Evolutionary conservation across 2,329 filamentous ascomycete species (phyloP).

Genomic region (Verticillium longisporum): DNA sequence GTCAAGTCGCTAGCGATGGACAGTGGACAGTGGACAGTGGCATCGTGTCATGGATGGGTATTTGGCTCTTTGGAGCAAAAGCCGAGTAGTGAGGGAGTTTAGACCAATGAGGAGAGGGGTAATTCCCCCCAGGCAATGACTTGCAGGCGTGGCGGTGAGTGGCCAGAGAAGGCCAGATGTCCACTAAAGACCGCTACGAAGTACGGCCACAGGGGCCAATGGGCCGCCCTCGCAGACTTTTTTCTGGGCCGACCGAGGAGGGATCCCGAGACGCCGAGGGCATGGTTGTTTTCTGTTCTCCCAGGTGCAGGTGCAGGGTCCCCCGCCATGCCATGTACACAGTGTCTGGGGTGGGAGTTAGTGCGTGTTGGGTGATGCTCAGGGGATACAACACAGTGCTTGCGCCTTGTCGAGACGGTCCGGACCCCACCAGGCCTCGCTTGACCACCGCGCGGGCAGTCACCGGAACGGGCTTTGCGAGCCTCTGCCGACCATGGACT

Average conservation of each 20-base stretch:
- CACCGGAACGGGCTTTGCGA: neutral
- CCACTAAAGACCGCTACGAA: no score
- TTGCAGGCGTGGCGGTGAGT: neutral
- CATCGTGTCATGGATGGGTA: neutral
- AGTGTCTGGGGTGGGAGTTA: neutral
- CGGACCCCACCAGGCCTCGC: neutral
- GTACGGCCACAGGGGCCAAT: no score
- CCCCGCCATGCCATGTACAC: neutral
- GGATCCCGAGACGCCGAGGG: conserved; percentile 1
- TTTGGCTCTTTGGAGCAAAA: neutral
- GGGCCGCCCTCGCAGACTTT: neutral
- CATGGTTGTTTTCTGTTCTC: no score
- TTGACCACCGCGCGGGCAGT: neutral
- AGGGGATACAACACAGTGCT: neutral
- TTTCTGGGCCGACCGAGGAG: neutral
- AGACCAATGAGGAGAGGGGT: conserved; percentile 6
- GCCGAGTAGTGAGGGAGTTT: neutral
- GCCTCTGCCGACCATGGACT: neutral
- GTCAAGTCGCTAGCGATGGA: no score
- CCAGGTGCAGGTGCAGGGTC: neutral
- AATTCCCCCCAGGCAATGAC: conserved; percentile 8
- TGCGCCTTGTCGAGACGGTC: neutral
- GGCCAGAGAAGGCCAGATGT: neutral
- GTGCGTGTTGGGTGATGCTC: neutral
- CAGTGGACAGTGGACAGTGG: neutral